Conservation (phyloP, 352 stramenopile species). For the Plasmopara muralis region DNA sequence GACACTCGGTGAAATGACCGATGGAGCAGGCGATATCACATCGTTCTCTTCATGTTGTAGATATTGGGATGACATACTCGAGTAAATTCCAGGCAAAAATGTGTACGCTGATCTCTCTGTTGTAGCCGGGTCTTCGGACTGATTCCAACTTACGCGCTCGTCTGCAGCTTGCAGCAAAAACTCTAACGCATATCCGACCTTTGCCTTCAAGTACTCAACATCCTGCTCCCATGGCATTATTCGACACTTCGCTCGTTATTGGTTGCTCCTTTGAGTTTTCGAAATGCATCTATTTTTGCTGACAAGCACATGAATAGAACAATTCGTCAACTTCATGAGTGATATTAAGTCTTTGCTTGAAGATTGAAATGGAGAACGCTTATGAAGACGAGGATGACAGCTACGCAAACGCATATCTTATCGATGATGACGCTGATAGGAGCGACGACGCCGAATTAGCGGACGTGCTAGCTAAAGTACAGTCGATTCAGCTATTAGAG, state of each 20-base stretch:
- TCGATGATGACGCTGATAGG: conserved; percentile 35
- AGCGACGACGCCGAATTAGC: conserved; percentile 55
- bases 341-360: conserved; percentile 10
- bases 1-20: background rate
- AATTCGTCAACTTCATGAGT: conserved; percentile 1
- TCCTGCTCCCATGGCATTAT: conserved; percentile 27
- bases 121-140: background rate
- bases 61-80: conserved; percentile 2
- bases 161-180: conserved; percentile 49
- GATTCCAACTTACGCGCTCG: conserved; percentile 52
- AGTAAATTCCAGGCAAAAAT: conserved; percentile 63
- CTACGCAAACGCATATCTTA: conserved; percentile 36
- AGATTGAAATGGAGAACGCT: conserved; percentile 19
- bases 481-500: conserved; percentile 53
- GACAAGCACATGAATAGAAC: conserved; percentile 6
- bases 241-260: background rate
- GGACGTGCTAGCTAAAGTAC: conserved; percentile 68
- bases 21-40: background rate
- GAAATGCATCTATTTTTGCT: background rate
- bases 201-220: conserved; percentile 40
- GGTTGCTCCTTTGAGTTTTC: background rate
- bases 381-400: conserved; percentile 25
- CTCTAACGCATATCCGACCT: conserved; percentile 58
- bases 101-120: conserved; percentile 25
- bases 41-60: conserved; percentile 13